A percentile compares a stretch with the other conserved stretches of the same genome.
These are phyloP conservation scores for Pichia thaimueangensis DNA, from an alignment of 805 yeast genomes.

Conservation along the genomic window DNA sequence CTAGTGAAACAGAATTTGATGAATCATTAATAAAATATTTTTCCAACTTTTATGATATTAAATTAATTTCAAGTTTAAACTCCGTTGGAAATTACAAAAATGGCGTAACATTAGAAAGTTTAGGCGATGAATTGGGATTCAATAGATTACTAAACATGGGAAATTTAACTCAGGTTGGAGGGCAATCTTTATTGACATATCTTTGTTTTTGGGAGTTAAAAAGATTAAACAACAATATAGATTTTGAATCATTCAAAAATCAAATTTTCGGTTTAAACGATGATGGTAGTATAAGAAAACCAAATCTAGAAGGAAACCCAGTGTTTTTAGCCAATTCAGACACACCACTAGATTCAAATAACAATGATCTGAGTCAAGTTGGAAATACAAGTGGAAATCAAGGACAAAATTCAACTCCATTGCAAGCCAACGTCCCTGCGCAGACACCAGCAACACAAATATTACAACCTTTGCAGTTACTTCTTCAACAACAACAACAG, in stretches of 20 bases:
- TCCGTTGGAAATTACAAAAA: slow-evolving; percentile 9
- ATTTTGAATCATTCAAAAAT: slow-evolving; percentile 19
- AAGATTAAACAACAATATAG: slow-evolving; percentile 19
- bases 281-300: slow-evolving; percentile 10
- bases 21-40: slow-evolving; percentile 66
- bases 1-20: slow-evolving; percentile 69
- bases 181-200: slow-evolving; percentile 54
- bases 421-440: too few species aligned
- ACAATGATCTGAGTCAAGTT: slow-evolving; percentile 9
- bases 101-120: slow-evolving; percentile 43
- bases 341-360: slow-evolving; percentile 1
- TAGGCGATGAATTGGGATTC: slow-evolving; percentile 66
- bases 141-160: slow-evolving; percentile 47
- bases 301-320: neutral
- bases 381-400: too few species aligned
- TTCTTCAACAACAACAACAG: slow-evolving; percentile 6
- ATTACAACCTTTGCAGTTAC: slow-evolving; percentile 6
- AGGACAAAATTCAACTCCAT: too few species aligned
- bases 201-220: slow-evolving; percentile 57
- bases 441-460: slow-evolving; percentile 7
- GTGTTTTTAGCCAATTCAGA: neutral
- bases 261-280: slow-evolving; percentile 29
- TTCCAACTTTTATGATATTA: slow-evolving; percentile 81
- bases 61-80: slow-evolving; percentile 38
- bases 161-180: slow-evolving; percentile 51